phyloP scores from a whole-genome alignment of 257 asterid genomes.

The Eucommia ulmoides region DNA sequence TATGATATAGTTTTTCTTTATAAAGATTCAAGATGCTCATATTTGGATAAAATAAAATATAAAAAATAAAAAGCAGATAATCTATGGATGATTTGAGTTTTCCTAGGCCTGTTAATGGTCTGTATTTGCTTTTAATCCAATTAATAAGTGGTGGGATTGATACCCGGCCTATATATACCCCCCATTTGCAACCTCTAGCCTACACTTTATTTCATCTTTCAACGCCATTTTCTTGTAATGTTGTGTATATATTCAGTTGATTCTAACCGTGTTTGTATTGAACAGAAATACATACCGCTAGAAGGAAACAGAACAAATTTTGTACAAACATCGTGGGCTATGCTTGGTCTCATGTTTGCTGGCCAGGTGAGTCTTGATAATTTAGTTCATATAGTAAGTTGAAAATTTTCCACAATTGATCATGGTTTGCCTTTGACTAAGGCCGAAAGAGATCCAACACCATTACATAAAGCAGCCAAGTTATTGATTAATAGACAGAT shows the following conservation, averaged over 20 bases:
- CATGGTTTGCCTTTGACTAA: conserved; percentile 1
- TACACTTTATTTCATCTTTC: neutral
- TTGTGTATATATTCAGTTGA: neutral
- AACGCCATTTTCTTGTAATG: neutral
- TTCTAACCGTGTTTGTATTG: neutral
- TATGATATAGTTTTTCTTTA: no score
- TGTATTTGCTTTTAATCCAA: no score
- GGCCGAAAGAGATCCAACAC: conserved; percentile 62
- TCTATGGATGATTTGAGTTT: no score
- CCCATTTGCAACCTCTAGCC: neutral
- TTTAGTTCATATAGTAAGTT: neutral
- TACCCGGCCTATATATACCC: neutral
- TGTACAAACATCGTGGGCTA: conserved; percentile 83
- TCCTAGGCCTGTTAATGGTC: no score
- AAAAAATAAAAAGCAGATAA: no score
- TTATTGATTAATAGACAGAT: conserved; percentile 59
- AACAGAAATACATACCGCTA: conserved; percentile 62
- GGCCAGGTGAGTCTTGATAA: conserved; percentile 47
- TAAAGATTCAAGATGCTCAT: no score
- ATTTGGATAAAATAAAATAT: no score
- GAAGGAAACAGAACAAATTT: conserved; percentile 68
- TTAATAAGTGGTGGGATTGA: no score
- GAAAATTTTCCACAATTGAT: neutral
- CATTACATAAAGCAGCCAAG: conserved; percentile 69
- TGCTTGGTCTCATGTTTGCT: conserved; percentile 61